Conservation (phyloP, 192 early-diverging fungal species). For the Backusella psychrophila region DNA sequence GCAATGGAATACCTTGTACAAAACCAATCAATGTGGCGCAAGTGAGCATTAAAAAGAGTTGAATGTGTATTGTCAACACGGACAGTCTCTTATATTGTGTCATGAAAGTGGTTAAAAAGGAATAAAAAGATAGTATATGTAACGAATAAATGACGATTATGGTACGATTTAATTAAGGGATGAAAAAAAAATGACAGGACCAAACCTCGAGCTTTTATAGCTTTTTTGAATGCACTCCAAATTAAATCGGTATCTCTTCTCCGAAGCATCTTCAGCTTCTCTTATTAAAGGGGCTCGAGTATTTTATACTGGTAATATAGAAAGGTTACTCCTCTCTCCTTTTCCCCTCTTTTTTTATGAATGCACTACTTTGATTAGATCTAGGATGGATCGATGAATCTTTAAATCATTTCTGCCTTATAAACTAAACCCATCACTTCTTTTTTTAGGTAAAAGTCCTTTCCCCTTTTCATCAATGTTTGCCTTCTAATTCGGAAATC, state of each 20-base stretch:
- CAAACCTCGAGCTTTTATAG: background rate
- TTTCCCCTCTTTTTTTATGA: background rate
- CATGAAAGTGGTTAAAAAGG: background rate
- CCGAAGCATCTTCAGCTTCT: background rate
- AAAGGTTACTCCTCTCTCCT: background rate
- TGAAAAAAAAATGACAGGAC: background rate
- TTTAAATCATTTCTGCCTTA: background rate
- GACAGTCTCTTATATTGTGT: background rate
- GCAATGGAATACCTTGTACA: constrained; percentile 8
- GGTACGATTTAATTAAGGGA: background rate
- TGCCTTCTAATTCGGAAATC: background rate
- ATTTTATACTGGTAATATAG: background rate
- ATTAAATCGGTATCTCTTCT: background rate
- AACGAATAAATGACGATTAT: background rate
- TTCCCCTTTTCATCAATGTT: background rate
- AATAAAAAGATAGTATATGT: background rate
- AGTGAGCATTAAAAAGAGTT: constrained; percentile 6
- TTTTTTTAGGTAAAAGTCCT: background rate
- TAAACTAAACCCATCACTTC: background rate
- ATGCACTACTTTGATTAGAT: background rate
- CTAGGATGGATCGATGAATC: background rate
- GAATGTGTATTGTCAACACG: background rate
- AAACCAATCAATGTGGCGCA: constrained; percentile 4
- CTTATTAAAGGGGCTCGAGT: background rate
- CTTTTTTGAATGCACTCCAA: background rate